Conservation (phyloP, 495 filamentous ascomycete species). For the Neurospora sp. region DNA sequence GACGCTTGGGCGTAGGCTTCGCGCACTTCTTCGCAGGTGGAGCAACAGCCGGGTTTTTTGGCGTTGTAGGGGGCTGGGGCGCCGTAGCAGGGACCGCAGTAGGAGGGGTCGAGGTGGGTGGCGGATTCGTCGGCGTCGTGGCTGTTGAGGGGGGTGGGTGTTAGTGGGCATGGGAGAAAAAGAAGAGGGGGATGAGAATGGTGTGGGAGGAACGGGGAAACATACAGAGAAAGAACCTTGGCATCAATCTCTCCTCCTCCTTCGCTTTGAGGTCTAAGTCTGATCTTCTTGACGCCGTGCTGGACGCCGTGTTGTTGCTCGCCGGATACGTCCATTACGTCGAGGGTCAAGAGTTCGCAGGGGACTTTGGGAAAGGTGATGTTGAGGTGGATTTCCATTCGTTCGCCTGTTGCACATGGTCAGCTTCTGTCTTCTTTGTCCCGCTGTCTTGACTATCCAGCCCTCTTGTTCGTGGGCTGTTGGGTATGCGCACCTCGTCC, state of each 20-base stretch:
- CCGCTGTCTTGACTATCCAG: not conserved
- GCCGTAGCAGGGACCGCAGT: constrained; percentile 92
- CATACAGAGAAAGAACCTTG: constrained; percentile 64
- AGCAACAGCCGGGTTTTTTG: constrained; percentile 76
- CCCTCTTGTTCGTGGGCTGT: not conserved
- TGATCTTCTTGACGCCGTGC: constrained; percentile 84
- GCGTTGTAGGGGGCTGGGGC: constrained; percentile 61
- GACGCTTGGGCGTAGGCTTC: constrained; percentile 81
- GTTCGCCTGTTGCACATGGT: constrained; percentile 53
- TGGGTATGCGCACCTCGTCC: constrained; percentile 58
- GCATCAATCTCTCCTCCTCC: constrained; percentile 72
- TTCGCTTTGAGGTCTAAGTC: constrained; percentile 58
- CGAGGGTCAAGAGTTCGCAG: constrained; percentile 89
- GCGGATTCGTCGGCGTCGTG: constrained; percentile 52
- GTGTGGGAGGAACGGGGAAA: not conserved
- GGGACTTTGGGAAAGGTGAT: constrained; percentile 90
- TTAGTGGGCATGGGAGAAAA: constrained; percentile 1
- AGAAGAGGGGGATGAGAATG: not conserved
- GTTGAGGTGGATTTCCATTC: constrained; percentile 98
- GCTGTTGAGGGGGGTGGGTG: constrained; percentile 24
- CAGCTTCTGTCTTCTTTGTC: not conserved
- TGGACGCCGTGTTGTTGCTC: constrained; percentile 89
- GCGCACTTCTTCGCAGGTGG: constrained; percentile 91
- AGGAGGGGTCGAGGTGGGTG: constrained; percentile 77
- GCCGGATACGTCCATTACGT: constrained; percentile 97